These are phyloP conservation scores for Lyophyllum atratum DNA, from an alignment of 768 basidiomycete genomes.

Conservation along the genomic window DNA sequence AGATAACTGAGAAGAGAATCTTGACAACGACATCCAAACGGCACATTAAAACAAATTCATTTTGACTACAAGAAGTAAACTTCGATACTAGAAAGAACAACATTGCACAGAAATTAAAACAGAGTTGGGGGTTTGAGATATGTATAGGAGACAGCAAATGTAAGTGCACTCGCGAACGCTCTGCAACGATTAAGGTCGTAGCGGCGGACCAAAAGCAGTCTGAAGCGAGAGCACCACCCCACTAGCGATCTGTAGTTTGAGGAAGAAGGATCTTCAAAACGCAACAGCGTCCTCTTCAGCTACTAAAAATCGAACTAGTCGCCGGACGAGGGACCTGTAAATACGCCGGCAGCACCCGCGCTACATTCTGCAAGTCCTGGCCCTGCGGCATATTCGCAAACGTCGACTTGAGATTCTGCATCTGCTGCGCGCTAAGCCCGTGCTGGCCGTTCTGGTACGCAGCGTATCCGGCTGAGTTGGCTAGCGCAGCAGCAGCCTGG, in stretches of 20 bases:
- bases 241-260: too few species aligned
- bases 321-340: conserved; percentile 13
- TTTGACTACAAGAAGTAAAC: too few species aligned
- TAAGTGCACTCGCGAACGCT: background rate
- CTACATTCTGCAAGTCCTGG: conserved; percentile 28
- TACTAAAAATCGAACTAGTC: conserved; percentile 15
- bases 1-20: too few species aligned
- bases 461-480: conserved; percentile 38
- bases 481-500: conserved; percentile 31
- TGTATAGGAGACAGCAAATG: background rate
- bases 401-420: conserved; percentile 60
- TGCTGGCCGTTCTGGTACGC: conserved; percentile 34
- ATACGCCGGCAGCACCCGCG: conserved; percentile 27
- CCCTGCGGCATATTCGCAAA: conserved; percentile 43
- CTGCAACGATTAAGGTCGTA: background rate
- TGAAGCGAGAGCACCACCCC: too few species aligned
- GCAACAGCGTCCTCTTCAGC: background rate
- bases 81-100: too few species aligned
- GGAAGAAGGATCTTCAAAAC: background rate
- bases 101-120: background rate
- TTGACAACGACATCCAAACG: too few species aligned
- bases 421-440: conserved; percentile 54
- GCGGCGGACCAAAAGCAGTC: too few species aligned
- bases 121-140: background rate
- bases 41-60: too few species aligned